Evolutionary conservation across 306 rosid species (phyloP), one percentile per base, ranked within the genome.

Genomic region (Abrus pulchellus): DNA sequence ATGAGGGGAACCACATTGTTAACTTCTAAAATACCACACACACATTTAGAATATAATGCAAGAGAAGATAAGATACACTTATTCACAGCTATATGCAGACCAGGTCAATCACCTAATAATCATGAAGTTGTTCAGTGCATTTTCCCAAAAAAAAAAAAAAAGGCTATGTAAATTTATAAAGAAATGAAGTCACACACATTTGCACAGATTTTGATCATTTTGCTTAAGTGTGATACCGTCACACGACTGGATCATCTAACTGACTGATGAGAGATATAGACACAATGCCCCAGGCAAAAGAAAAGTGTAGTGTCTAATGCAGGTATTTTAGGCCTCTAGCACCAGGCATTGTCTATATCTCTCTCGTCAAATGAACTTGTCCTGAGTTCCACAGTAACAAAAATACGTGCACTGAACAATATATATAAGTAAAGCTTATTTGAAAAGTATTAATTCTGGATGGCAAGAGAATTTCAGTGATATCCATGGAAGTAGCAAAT

Each of bases 311-410:
- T 29, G 56, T 29, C 29, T 28, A 10, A 43, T 43, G 76, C 27
- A 55, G 43, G 6, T 65, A 61, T 44, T 65, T 29, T 66, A 59
- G 53, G 59, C 56, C 59, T 75, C 40, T 76, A 14, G 52, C 68
- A 76, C 5, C 32, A 41, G 36, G 44, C 77, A 30, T 30, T 55
- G 38, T 8, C 29, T 28, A 40, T 38, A 36, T 48, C 71, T 74
- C 45, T 27, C 54, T 27, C 64, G 49, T 49, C 9, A 3, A 68
- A 40, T 38, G 41, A 82, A 82, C 50, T 59, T 47, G 63, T 47
- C 57, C n/a, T 7, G 1, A 53, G 20, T 12, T 38, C 80, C 62
- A 33, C 62, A 38, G 1, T 34, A 36, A 64, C 14, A 14, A 47
- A 50, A 27, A 63, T 1, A 7, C 44, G 7, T 9, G 20, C 4